These are phyloP conservation scores for Cystobasidium ongulense DNA, from an alignment of 768 basidiomycete species.

Conservation along the genomic window DNA sequence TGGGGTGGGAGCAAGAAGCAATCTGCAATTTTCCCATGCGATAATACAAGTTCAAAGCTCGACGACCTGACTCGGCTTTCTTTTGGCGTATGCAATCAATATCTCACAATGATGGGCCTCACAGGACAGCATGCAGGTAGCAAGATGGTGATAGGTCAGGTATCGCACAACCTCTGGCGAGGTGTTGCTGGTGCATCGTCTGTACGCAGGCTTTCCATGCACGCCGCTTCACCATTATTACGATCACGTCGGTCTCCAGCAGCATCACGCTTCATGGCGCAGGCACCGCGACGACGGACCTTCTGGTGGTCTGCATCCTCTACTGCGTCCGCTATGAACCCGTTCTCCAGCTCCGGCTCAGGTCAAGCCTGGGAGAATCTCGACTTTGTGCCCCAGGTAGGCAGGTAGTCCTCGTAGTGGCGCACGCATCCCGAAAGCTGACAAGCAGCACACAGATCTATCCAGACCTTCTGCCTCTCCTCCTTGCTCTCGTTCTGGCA, in stretches of 20 bases:
- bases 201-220: neutral
- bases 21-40: neutral
- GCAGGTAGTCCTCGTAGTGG: neutral
- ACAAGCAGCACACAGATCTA: neutral
- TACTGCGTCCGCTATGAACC: neutral
- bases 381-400: conserved; percentile 22
- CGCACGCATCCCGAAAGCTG: neutral
- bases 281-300: neutral
- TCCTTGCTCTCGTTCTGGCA: conserved; percentile 11
- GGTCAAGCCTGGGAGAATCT: conserved; percentile 21
- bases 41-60: too few relatives aligned
- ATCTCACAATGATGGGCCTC: neutral
- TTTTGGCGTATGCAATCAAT: neutral
- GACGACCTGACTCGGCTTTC: neutral
- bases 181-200: neutral
- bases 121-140: neutral
- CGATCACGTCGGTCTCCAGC: neutral
- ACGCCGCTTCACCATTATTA: neutral
- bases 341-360: conserved; percentile 12
- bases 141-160: neutral
- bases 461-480: conserved; percentile 2
- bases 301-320: conserved; percentile 8
- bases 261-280: neutral
- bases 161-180: neutral
- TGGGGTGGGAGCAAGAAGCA: neutral